Conservation (phyloP, 1,284 basidiomycete species). For the Bjerkandera adusta region DNA sequence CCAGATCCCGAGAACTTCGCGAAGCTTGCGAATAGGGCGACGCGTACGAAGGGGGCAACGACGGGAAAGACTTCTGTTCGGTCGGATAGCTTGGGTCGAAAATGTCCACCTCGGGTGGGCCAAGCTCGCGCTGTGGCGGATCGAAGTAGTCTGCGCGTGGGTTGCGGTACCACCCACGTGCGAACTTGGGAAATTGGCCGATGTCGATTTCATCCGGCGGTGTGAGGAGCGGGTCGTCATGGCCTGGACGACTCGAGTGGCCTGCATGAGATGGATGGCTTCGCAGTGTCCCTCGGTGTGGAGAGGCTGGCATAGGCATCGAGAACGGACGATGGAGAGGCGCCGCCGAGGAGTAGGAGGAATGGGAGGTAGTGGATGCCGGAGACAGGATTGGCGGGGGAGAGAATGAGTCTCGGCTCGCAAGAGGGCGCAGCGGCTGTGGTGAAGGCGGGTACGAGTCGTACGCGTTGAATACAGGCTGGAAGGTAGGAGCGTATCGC, state of each 20-base stretch:
- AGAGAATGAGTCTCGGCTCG: slow-evolving; percentile 36
- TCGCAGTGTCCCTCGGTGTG: slow-evolving; percentile 18
- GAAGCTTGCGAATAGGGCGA: slow-evolving; percentile 21
- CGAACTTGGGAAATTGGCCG: slow-evolving; percentile 59
- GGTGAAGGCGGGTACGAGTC: slow-evolving; percentile 39
- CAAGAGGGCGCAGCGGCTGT: slow-evolving; percentile 34
- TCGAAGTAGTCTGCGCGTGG: slow-evolving; percentile 12
- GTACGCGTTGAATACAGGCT: slow-evolving; percentile 28
- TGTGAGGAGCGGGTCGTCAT: slow-evolving; percentile 17
- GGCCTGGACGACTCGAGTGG: slow-evolving; percentile 10
- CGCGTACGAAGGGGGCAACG: slow-evolving; percentile 27
- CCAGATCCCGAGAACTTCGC: slow-evolving; percentile 25
- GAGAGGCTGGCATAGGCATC: slow-evolving; percentile 37
- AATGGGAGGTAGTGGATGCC: slow-evolving; percentile 38
- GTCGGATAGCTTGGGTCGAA: slow-evolving; percentile 31
- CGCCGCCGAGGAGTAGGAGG: slow-evolving; percentile 31
- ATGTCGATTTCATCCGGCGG: slow-evolving; percentile 47
- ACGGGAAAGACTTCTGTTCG: slow-evolving; percentile 21
- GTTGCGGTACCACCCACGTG: slow-evolving; percentile 52
- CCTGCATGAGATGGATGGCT: slow-evolving; percentile 18
- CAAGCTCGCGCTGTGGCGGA: slow-evolving; percentile 12
- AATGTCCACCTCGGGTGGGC: slow-evolving; percentile 18
- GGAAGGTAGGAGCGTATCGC: slow-evolving; percentile 23
- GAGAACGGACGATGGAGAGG: slow-evolving; percentile 44
- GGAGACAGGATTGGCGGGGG: slow-evolving; percentile 50